Conservation (phyloP, 2,329 filamentous ascomycete species). For the Orbilia quercus region DNA sequence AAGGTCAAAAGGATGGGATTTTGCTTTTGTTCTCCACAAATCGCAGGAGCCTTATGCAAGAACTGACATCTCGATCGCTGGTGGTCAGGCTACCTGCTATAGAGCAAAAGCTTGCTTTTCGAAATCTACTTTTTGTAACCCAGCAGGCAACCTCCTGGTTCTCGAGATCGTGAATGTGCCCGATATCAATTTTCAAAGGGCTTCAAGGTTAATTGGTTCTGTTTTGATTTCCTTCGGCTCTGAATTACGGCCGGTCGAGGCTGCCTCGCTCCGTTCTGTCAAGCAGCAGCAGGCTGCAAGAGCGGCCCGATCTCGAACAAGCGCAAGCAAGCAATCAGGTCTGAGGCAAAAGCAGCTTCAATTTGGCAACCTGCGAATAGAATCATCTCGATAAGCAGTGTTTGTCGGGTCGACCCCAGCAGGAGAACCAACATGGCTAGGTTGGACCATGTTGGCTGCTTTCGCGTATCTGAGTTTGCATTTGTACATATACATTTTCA, state of each 20-base stretch:
- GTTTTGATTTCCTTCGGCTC: not conserved
- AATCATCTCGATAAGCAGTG: conserved; percentile 24
- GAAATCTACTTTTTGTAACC: not conserved
- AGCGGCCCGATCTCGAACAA: conserved; percentile 44
- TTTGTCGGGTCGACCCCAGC: not conserved
- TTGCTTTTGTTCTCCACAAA: conserved; percentile 46
- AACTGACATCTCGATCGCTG: conserved; percentile 19
- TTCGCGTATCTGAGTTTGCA: conserved; percentile 32
- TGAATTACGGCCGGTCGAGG: conserved; percentile 6
- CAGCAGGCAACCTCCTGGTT: not conserved
- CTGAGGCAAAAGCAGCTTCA: conserved; percentile 20
- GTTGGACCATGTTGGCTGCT: conserved; percentile 15
- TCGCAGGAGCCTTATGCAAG: conserved; percentile 37
- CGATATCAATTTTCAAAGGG: not conserved
- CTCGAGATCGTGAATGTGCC: not conserved
- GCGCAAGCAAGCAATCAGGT: conserved; percentile 23
- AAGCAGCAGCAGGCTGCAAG: conserved; percentile 24
- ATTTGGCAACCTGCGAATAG: conserved; percentile 10
- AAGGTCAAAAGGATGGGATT: conserved; percentile 11
- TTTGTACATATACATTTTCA: too few relatives aligned
- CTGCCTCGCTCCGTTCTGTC: conserved; percentile 12
- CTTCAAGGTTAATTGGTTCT: not conserved
- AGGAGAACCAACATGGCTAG: conserved; percentile 9
- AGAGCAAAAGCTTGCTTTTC: not conserved
- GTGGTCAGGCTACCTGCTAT: too few relatives aligned